phyloP scores from a whole-genome alignment of 805 yeast genomes.

The Cephaloascus albidus region DNA sequence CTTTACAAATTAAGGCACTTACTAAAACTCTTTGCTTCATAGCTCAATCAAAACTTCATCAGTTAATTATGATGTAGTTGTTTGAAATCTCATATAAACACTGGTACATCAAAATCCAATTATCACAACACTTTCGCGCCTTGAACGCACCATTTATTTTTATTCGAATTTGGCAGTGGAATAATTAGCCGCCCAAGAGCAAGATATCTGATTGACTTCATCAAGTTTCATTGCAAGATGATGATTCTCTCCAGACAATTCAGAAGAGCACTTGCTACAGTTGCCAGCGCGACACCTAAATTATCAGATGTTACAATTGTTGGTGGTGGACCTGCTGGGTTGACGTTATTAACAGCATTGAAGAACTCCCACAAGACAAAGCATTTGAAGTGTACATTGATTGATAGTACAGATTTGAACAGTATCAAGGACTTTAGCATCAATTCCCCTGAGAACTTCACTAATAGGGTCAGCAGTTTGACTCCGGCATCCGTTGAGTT shows the following conservation, averaged over 20 bases:
- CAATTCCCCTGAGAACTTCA: slow-evolving; percentile 39
- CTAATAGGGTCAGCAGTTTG: slow-evolving; percentile 78
- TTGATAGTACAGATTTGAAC: slow-evolving; percentile 63
- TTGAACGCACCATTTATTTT: no score
- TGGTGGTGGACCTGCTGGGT: slow-evolving; percentile 98
- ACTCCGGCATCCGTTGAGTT: slow-evolving; percentile 74
- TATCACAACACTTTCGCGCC: no score
- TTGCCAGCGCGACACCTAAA: slow-evolving; percentile 5
- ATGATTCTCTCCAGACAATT: slow-evolving; percentile 1
- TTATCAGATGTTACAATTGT: slow-evolving; percentile 70
- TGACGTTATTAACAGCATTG: slow-evolving; percentile 75
- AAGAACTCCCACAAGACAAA: slow-evolving; percentile 57
- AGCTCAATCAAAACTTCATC: no score
- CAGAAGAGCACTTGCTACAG: slow-evolving; percentile 10
- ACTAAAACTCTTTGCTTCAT: no score
- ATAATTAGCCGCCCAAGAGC: no score
- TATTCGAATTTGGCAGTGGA: no score
- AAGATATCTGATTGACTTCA: no score
- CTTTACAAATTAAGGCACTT: no score
- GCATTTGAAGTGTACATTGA: slow-evolving; percentile 51
- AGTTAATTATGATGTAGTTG: no score
- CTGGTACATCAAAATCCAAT: no score
- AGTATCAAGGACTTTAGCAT: slow-evolving; percentile 36
- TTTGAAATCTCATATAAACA: no score
- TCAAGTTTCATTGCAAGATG: no score